Conservation (phyloP, 148 eudicot species). For the Camellia japonica region DNA sequence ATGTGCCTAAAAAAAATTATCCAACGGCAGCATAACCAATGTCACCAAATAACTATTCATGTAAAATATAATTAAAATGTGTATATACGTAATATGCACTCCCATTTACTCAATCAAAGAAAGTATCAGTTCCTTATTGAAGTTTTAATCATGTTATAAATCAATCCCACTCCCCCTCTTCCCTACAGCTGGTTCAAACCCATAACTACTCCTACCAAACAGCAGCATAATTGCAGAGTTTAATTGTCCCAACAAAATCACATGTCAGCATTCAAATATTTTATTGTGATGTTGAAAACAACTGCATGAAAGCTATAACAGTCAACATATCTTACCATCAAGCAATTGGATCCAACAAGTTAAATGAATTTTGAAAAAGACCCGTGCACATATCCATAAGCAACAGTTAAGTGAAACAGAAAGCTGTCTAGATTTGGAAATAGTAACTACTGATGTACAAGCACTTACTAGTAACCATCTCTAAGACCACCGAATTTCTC, state of each 20-base stretch:
- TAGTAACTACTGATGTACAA: background rate
- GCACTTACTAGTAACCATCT: conserved; percentile 38
- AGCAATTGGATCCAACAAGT: background rate
- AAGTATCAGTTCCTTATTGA: no score
- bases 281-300: background rate
- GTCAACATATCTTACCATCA: background rate
- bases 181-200: background rate
- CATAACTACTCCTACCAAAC: background rate
- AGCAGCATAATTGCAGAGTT: background rate
- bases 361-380: background rate
- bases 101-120: background rate
- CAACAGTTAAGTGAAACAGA: background rate
- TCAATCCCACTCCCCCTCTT: background rate
- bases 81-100: background rate
- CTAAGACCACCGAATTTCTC: conserved; percentile 43
- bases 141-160: no score
- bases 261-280: background rate
- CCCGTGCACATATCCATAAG: background rate
- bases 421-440: background rate
- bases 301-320: background rate
- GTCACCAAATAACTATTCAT: background rate
- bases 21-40: background rate
- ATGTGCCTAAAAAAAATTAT: background rate
- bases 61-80: no score
- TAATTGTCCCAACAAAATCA: background rate